Evolutionary conservation across 805 yeast genomes (phyloP).

Genomic region (Spathaspora hagerdaliae): DNA sequence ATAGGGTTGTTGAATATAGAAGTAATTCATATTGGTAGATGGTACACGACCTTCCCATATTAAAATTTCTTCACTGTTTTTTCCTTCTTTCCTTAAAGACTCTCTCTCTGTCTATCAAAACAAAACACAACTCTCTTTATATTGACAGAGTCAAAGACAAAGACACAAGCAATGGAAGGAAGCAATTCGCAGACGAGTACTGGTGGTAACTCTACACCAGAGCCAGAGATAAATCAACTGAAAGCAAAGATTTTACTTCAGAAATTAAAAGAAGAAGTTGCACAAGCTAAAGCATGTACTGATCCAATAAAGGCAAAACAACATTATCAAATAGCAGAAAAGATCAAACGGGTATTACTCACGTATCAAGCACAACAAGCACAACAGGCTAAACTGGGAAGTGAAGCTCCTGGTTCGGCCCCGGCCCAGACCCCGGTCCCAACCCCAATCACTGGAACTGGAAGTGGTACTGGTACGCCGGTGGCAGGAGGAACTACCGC

Average conservation of each 20-base stretch:
- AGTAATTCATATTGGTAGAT: background rate
- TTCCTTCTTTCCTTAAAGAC: no score
- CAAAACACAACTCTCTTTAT: no score
- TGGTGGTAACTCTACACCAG: constrained; percentile 6
- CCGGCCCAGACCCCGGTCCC: background rate
- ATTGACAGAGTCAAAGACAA: background rate
- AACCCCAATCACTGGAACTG: no score
- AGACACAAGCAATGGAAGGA: background rate
- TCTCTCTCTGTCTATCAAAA: no score
- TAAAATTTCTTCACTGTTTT: no score
- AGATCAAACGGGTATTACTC: constrained; percentile 56
- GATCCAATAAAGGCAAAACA: constrained; percentile 60
- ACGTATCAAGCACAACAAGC: constrained; percentile 49
- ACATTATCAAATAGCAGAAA: constrained; percentile 59
- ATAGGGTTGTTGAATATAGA: constrained; percentile 15
- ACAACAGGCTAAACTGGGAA: constrained; percentile 11
- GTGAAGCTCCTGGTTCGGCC: background rate
- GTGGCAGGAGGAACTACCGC: constrained; percentile 2
- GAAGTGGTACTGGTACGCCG: no score
- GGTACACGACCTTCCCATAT: background rate
- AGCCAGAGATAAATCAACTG: constrained; percentile 37
- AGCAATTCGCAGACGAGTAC: constrained; percentile 1
- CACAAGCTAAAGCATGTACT: constrained; percentile 55
- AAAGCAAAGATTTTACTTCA: constrained; percentile 56
- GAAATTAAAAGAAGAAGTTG: constrained; percentile 55